Base-by-base conservation (phyloP, 371 early-diverging fungal genomes). In the Parasitella parasitica region DNA sequence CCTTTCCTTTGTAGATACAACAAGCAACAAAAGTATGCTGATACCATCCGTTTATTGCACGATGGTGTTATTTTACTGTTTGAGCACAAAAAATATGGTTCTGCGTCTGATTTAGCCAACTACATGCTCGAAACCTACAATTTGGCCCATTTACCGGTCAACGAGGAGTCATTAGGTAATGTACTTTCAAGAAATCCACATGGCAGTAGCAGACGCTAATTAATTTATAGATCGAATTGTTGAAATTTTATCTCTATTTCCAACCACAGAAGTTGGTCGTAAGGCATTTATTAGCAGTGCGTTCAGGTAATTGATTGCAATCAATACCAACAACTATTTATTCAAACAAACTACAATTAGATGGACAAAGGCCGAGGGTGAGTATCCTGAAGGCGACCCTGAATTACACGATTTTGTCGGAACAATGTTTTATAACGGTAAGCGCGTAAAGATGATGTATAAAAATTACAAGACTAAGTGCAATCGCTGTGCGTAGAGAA, bases 341-440 rank as follows among this genome's bases (percentile, higher is more conserved):
- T 26, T 27, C 38, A 49, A 49, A 54, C 13, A 27, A 35, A 35
- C 38, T 18, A 0, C 2, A 27, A 13, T n/a, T 64, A 87, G 90
- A 58, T 93, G 94, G 94, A 81, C 91, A 15, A 77, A 81, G 55
- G 84, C 76, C 57, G 46, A 78, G 37, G 81, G 87, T 38, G 79
- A 83, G 5, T 79, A 71, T 67, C 78, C 81, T 28, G 83, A 84
- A 9, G 96, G 95, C 12, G 96, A 96, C 66, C 84, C 88, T 26
- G 87, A 84, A 60, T 77, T 96, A 37, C 95, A 95, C 61, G 94
- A 96, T 62, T 90, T 87, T 55, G 75, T 93, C 28, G 97, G 93
- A 5, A 80, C 89, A 32, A 75, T 91, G 54, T 84, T 81, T 68
- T 86, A 81, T 67, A 74, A 83, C 58, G 89, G 86, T 82, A 73